phyloP scores from a whole-genome alignment of 139 green algal species.

The Auxenochlorella pyrenoidosa region DNA sequence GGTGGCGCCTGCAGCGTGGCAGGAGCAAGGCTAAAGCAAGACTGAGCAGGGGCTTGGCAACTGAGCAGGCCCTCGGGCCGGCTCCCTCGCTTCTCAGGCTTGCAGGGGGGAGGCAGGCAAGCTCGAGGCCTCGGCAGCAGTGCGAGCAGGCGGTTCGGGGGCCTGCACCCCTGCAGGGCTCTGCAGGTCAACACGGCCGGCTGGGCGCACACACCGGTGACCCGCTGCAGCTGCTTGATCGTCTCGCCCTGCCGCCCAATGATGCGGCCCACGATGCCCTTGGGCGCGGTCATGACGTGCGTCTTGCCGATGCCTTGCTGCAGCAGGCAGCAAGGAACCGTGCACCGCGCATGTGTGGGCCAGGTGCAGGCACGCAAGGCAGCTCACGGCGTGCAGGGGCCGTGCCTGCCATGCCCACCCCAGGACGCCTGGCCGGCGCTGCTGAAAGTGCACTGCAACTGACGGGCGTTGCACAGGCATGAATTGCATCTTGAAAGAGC shows the following conservation, averaged over 20 bases:
- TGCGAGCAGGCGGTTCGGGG: not conserved
- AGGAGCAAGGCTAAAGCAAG: not conserved
- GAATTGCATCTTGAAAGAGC: no score
- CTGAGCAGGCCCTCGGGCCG: no score
- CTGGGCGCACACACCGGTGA: slow-evolving; percentile 1
- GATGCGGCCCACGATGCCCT: slow-evolving; percentile 90
- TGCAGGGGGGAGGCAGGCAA: no score
- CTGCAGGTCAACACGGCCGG: not conserved
- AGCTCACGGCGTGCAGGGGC: no score
- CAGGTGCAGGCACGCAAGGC: no score
- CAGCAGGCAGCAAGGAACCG: not conserved
- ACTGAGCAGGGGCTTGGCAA: not conserved
- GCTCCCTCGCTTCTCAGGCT: no score
- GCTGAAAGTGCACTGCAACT: no score
- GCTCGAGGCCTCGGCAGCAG: not conserved
- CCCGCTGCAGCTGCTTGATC: slow-evolving; percentile 77
- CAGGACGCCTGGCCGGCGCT: no score
- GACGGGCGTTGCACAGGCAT: no score
- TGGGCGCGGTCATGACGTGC: slow-evolving; percentile 51
- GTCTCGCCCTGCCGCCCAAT: slow-evolving; percentile 96
- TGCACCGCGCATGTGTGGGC: not conserved
- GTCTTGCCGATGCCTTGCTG: slow-evolving; percentile 48
- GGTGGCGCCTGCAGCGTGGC: slow-evolving; percentile 72
- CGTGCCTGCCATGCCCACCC: no score
- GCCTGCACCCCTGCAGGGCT: not conserved